Conservation (phyloP, 768 basidiomycete species). For the Plicaturopsis crispa region DNA sequence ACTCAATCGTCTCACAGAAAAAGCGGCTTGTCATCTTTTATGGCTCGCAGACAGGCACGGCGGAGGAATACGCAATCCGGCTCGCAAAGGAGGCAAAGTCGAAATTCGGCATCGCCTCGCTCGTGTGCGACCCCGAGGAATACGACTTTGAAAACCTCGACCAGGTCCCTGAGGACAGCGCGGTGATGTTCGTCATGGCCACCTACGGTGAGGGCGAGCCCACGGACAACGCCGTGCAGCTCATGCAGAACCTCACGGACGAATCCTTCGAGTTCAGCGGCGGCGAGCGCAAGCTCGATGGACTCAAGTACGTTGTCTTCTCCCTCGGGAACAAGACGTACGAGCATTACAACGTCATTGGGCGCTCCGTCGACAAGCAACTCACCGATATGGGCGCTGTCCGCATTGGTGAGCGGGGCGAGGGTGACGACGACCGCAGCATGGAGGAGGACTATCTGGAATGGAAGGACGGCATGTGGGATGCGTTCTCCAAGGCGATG, state of each 20-base stretch:
- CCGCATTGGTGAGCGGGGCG: constrained; percentile 84
- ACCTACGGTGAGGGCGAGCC: constrained; percentile 99
- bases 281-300: constrained; percentile 66
- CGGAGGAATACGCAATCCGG: constrained; percentile 96
- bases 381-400: constrained; percentile 74
- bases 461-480: constrained; percentile 99
- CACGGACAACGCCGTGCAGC: constrained; percentile 92
- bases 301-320: constrained; percentile 93
- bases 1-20: constrained; percentile 48
- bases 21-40: constrained; percentile 97
- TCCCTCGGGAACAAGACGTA: constrained; percentile 91
- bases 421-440: constrained; percentile 98
- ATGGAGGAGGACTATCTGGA: constrained; percentile 99
- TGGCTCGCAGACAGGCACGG: constrained; percentile 97
- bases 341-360: constrained; percentile 93
- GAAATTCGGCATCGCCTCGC: constrained; percentile 89
- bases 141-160: constrained; percentile 98
- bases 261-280: constrained; percentile 82
- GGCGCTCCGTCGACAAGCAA: constrained; percentile 65
- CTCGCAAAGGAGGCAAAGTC: constrained; percentile 97
- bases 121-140: constrained; percentile 98
- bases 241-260: constrained; percentile 89
- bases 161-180: constrained; percentile 77
- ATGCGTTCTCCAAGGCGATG: constrained; percentile 73
- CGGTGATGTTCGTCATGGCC: constrained; percentile 92